Base-by-base conservation (phyloP, 2,329 filamentous ascomycete genomes). In the Balansia obtecta region DNA sequence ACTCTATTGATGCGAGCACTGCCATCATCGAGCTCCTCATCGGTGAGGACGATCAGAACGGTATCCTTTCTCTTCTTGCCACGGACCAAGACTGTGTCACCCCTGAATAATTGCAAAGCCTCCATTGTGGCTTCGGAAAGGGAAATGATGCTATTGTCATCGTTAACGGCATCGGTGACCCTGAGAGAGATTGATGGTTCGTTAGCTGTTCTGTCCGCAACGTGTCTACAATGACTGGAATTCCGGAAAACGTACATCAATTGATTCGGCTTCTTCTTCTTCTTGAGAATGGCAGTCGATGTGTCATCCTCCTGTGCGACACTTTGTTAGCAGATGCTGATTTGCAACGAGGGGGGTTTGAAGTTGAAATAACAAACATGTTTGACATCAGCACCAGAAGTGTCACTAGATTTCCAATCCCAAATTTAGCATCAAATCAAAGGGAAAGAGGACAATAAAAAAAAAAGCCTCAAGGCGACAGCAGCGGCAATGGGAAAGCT, bases 191-290 rank as follows among this genome's bases (percentile, higher is more conserved):
- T 32, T n/a, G 27, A 18, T 16, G 27, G 15, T 33, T 12, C 48
- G 51, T 33, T 12, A 50, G 51, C 38, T 30, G 50, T 13, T n/a
- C 45, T 15, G 9, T 44, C 42, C 12, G n/a, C 40, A 42, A 44
- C 45, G 39, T 27, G 32, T 45, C 22, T 11, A 38, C 16, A n/a
- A 39, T 7, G 22, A 22, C 16, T 8, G 16, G 22, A 30, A 37
- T 15, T 22, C 27, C 33, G 49, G 37, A 27, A 57, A 60, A 70
- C 84, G 69, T 77, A 95, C 89, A 98, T 95, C 69, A 98, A 74
- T 65, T 91, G 94, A 74, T 98, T 98, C 62, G 90, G 90, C 88
- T 98, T 98, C 90, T 98, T 98, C 86, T 98, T 98, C 81, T 97
- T 97, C 78, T 96, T 97, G 64, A 98, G 81, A 62, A 98, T 98